Evolutionary conservation across 2,329 filamentous ascomycete genomes (phyloP).

Genomic region (Trichoderma sp.): DNA sequence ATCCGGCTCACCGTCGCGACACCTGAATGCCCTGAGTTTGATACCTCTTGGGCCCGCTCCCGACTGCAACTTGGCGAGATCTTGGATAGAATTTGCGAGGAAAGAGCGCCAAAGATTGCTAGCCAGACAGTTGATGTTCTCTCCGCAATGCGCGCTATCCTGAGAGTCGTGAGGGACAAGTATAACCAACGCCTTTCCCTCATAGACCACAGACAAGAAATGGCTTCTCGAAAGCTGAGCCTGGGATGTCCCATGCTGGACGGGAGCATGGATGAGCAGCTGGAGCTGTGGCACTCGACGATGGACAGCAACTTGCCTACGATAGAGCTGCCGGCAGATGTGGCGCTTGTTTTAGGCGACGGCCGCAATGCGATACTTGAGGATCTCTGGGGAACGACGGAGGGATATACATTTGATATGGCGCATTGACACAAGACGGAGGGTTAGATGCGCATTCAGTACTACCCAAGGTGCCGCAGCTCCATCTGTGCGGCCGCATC

Average conservation of each 20-base stretch:
- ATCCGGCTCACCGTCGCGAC: slow-evolving; percentile 53
- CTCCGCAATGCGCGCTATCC: slow-evolving; percentile 50
- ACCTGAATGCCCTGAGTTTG: slow-evolving; percentile 41
- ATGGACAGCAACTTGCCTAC: slow-evolving; percentile 47
- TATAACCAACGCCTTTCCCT: slow-evolving; percentile 43
- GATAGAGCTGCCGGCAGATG: background rate
- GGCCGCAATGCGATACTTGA: slow-evolving; percentile 40
- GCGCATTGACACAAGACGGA: too few relatives aligned
- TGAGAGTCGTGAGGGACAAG: slow-evolving; percentile 51
- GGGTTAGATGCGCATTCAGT: background rate
- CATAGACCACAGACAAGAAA: slow-evolving; percentile 1
- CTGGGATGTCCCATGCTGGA: slow-evolving; percentile 55
- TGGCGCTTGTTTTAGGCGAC: background rate
- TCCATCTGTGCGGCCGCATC: too few relatives aligned
- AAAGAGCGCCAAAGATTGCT: slow-evolving; percentile 33
- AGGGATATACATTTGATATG: slow-evolving; percentile 45
- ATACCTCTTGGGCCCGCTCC: slow-evolving; percentile 44
- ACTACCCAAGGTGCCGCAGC: too few relatives aligned
- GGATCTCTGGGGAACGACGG: slow-evolving; percentile 55
- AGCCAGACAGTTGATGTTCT: slow-evolving; percentile 46
- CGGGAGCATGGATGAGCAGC: slow-evolving; percentile 39
- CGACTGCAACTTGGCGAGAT: slow-evolving; percentile 46
- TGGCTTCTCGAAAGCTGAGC: slow-evolving; percentile 35
- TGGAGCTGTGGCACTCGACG: slow-evolving; percentile 49
- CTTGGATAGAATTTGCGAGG: slow-evolving; percentile 41